phyloP scores from a whole-genome alignment of 1,284 basidiomycete species.

The Stereum hirsutum region DNA sequence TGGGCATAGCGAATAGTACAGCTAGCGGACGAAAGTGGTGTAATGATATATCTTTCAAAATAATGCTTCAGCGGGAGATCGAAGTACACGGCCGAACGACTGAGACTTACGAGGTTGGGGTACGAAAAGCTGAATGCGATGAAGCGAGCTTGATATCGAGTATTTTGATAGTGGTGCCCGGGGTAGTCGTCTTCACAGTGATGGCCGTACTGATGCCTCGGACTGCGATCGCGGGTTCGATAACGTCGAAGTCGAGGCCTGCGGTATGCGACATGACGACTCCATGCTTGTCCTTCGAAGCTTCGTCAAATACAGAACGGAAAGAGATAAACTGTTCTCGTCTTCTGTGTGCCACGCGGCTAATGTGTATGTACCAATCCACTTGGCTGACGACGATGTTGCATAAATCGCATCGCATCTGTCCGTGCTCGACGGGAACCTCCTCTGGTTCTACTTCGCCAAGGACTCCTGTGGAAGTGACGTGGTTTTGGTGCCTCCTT shows the following conservation, averaged over 20 bases:
- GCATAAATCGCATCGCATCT: constrained; percentile 31
- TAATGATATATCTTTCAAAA: no score
- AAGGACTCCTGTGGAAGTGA: constrained; percentile 14
- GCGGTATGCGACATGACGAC: constrained; percentile 23
- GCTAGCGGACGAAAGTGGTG: no score
- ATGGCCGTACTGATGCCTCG: background rate
- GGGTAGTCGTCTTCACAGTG: background rate
- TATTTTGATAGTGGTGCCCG: background rate
- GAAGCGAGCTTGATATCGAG: background rate
- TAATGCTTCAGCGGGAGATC: no score
- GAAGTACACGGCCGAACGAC: no score
- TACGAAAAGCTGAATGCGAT: background rate
- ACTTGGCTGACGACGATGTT: constrained; percentile 18
- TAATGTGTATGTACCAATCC: background rate
- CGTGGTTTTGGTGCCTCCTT: constrained; percentile 16
- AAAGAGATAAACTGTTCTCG: constrained; percentile 24
- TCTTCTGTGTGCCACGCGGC: constrained; percentile 22
- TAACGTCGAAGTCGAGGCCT: constrained; percentile 29
- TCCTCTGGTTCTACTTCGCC: constrained; percentile 22
- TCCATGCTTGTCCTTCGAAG: constrained; percentile 35
- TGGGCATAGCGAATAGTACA: background rate
- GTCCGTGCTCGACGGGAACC: constrained; percentile 16
- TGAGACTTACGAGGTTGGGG: no score
- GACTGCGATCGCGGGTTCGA: constrained; percentile 8
- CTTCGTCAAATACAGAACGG: constrained; percentile 28